Percentiles rank a stretch among this genome's conserved stretches.
Evolutionary conservation across 495 filamentous ascomycete species (phyloP).

Genomic region (Podospora pseudocomata): DNA sequence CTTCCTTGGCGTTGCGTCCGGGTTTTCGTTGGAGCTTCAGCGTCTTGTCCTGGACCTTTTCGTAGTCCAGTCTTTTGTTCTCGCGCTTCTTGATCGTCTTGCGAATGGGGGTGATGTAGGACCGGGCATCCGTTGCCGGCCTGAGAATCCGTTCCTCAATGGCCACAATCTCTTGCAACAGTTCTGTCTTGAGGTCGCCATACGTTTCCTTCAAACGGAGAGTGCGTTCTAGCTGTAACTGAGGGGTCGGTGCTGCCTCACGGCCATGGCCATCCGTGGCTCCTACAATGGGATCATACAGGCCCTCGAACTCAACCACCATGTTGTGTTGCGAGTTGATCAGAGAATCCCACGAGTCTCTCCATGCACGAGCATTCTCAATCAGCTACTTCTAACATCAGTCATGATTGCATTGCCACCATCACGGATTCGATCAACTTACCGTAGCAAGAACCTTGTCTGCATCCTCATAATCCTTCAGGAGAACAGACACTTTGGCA

Average conservation of each 20-base stretch:
- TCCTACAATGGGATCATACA: conserved; percentile 81
- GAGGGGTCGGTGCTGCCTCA: conserved; percentile 59
- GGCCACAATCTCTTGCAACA: conserved; percentile 66
- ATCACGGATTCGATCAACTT: conserved; percentile 19
- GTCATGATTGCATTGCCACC: neutral
- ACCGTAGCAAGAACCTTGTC: conserved; percentile 75
- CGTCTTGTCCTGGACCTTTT: conserved; percentile 71
- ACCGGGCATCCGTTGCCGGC: conserved; percentile 69
- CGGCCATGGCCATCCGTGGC: conserved; percentile 50
- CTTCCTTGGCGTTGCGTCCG: conserved; percentile 72
- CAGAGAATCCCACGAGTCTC: conserved; percentile 78
- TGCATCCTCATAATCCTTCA: conserved; percentile 81
- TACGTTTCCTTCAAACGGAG: conserved; percentile 65
- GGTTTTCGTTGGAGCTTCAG: conserved; percentile 68
- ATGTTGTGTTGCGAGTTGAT: conserved; percentile 67
- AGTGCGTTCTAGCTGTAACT: conserved; percentile 61
- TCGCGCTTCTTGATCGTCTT: conserved; percentile 92
- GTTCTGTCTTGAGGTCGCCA: conserved; percentile 68
- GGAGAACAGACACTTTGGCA: conserved; percentile 67
- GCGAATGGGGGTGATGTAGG: conserved; percentile 69
- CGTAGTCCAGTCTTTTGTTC: conserved; percentile 85
- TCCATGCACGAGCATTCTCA: conserved; percentile 76
- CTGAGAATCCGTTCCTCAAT: conserved; percentile 71
- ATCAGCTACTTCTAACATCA: conserved; percentile 57
- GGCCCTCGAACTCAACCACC: conserved; percentile 64